These are phyloP conservation scores for Tylopilus rubrobrunneus DNA, from an alignment of 768 basidiomycete species.

Conservation along the genomic window DNA sequence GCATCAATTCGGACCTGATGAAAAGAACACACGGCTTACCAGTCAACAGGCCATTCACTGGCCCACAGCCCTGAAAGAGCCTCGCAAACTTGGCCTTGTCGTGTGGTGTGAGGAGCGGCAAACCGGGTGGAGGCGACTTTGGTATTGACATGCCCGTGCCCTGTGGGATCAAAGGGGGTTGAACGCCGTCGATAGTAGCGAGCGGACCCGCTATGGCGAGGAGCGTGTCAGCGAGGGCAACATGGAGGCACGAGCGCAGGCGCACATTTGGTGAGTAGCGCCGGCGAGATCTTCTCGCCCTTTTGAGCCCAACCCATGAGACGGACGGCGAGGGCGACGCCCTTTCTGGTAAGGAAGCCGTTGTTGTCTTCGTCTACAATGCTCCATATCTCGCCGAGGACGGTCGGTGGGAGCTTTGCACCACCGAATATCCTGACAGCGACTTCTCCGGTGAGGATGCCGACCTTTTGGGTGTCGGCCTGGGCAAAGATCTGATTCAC, in stretches of 20 bases:
- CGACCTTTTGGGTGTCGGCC: conserved; percentile 75
- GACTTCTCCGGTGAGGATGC: conserved; percentile 84
- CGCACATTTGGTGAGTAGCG: conserved; percentile 71
- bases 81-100: conserved; percentile 83
- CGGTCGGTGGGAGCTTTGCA: conserved; percentile 71
- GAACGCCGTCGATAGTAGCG: conserved; percentile 72
- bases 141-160: conserved; percentile 53
- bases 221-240: conserved; percentile 10
- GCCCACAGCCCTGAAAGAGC: conserved; percentile 71
- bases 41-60: conserved; percentile 70
- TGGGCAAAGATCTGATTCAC: conserved; percentile 70
- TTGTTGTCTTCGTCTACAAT: conserved; percentile 92
- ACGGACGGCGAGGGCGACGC: conserved; percentile 83
- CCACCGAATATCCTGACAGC: conserved; percentile 85
- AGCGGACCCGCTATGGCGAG: conserved; percentile 69
- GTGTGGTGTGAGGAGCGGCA: conserved; percentile 70
- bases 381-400: conserved; percentile 91
- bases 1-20: neutral
- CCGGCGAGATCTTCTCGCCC: conserved; percentile 62
- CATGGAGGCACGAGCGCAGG: conserved; percentile 5
- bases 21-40: conserved; percentile 44
- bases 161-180: conserved; percentile 48
- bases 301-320: conserved; percentile 93
- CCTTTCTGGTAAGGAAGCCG: conserved; percentile 86
- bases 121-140: conserved; percentile 52